Evolutionary conservation across 352 stramenopile genomes (phyloP), one percentile per base, ranked within the genome.

Genomic region (Sclerospora graminicola): DNA sequence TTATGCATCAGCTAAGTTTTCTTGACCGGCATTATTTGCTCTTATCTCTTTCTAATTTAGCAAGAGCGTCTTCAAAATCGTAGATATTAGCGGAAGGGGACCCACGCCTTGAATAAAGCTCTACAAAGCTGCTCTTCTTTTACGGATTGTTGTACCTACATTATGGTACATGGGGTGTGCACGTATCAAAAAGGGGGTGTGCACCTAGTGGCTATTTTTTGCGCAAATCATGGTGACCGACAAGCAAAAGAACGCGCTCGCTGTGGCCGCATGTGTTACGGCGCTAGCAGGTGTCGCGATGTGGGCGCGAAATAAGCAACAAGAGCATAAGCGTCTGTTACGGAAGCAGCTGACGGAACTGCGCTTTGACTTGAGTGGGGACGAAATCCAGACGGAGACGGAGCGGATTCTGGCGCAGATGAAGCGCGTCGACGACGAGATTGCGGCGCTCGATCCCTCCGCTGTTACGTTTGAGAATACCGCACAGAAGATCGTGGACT

Each of bases 401-500:
- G 36, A 64, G 51, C 50, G 54, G 37, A 87, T 94, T 48, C 55
- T 90, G 16, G 49, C 54, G 29, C 46, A 55, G n/a, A 89, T 89
- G 58, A 63, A 84, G 55, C 53, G 64, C 21, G 70, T 82, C 29
- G 68, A 93, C 36, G 81, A 93, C 58, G 60, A 66, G 19, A 68
- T 95, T 36, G 77, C 68, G 13, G 51, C 57, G 13, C 47, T 85
- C 16, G 40, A 60, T 20, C 40, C 64, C 5, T 39, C 56, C 0
- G 30, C 48, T 0, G 63, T 76, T 16, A 85, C 61, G 10, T 94
- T 85, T 43, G 67, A 55, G 14, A 86, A 65, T 41, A 76, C 75
- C n/a, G 70, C 82, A 44, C 67, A 85, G 54, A 84, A 78, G 54
- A 57, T 93, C 41, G 75, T 81, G 33, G 76, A 90, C 19, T 56